phyloP scores from a whole-genome alignment of 192 early-diverging fungal genomes.

The Linnemannia hyalina region DNA sequence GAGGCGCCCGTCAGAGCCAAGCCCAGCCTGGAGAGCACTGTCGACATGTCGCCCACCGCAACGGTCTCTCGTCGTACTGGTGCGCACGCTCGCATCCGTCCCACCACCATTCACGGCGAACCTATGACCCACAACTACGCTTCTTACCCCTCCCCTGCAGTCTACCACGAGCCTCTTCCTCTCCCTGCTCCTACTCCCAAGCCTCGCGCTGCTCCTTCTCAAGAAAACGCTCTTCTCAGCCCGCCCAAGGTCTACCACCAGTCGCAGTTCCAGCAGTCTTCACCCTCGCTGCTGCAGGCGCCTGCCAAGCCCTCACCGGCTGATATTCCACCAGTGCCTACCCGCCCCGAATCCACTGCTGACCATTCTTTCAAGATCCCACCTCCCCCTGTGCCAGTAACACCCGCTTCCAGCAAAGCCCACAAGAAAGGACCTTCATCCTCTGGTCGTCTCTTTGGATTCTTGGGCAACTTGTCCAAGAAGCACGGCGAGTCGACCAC shows the following conservation, averaged over 20 bases:
- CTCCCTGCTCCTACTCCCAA: conserved; percentile 28
- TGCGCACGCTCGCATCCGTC: conserved; percentile 36
- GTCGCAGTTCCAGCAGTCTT: conserved; percentile 47
- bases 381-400: conserved; percentile 28
- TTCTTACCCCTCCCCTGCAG: conserved; percentile 8
- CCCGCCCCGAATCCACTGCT: conserved; percentile 13
- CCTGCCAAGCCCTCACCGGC: conserved; percentile 7
- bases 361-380: conserved; percentile 3
- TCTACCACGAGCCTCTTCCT: conserved; percentile 42
- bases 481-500: conserved; percentile 43
- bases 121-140: conserved; percentile 44
- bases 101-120: conserved; percentile 54
- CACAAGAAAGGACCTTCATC: conserved; percentile 46
- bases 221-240: conserved; percentile 29
- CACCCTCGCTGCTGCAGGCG: conserved; percentile 31
- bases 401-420: conserved; percentile 7
- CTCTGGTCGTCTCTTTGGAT: conserved; percentile 49
- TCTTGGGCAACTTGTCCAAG: conserved; percentile 52
- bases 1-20: conserved; percentile 14
- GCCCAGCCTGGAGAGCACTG: conserved; percentile 31
- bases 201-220: conserved; percentile 22
- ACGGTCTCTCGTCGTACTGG: conserved; percentile 44
- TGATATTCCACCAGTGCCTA: conserved; percentile 42
- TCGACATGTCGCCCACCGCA: conserved; percentile 43
- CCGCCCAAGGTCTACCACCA: conserved; percentile 38